A percentile compares a stretch with the other conserved stretches of the same genome.
Evolutionary conservation across 1,284 basidiomycete genomes (phyloP).

Genomic region (Trametes sp.): DNA sequence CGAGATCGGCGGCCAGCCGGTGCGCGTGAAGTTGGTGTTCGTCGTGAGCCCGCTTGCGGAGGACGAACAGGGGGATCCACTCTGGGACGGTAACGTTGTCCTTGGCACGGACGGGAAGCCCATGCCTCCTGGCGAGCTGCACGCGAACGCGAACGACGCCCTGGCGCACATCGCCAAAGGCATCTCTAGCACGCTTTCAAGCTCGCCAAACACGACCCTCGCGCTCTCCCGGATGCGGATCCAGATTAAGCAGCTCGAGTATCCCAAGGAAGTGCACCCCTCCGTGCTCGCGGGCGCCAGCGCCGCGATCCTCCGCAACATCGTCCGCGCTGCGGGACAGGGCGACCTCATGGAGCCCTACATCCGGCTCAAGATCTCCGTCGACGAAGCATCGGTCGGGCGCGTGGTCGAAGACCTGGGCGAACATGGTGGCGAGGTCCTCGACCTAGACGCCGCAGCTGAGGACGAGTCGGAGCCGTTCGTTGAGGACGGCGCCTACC

Average conservation of each 20-base stretch:
- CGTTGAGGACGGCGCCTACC: constrained; percentile 67
- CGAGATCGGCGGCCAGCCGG: constrained; percentile 63
- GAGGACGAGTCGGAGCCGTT: constrained; percentile 58
- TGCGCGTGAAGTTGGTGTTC: constrained; percentile 57
- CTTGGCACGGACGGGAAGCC: constrained; percentile 58
- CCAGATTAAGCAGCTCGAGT: constrained; percentile 53
- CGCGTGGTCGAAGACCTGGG: constrained; percentile 80
- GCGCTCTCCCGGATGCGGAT: constrained; percentile 70
- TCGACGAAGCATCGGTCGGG: constrained; percentile 71
- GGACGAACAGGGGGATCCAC: constrained; percentile 65
- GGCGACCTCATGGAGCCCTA: constrained; percentile 82
- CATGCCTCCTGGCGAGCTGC: constrained; percentile 61
- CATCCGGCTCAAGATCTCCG: constrained; percentile 68
- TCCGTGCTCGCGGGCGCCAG: constrained; percentile 71
- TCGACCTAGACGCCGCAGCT: constrained; percentile 62
- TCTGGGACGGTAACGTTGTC: constrained; percentile 80
- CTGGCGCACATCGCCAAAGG: constrained; percentile 67
- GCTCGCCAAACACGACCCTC: constrained; percentile 77
- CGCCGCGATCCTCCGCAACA: constrained; percentile 66
- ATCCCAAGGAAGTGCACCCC: constrained; percentile 50
- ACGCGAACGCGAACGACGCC: constrained; percentile 50
- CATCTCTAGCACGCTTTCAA: constrained; percentile 72
- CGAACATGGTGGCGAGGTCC: constrained; percentile 76
- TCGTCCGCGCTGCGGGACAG: constrained; percentile 63
- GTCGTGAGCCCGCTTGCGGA: constrained; percentile 59